Conservation (phyloP, 1,284 basidiomycete species). For the Singerocomus rubriflavus region DNA sequence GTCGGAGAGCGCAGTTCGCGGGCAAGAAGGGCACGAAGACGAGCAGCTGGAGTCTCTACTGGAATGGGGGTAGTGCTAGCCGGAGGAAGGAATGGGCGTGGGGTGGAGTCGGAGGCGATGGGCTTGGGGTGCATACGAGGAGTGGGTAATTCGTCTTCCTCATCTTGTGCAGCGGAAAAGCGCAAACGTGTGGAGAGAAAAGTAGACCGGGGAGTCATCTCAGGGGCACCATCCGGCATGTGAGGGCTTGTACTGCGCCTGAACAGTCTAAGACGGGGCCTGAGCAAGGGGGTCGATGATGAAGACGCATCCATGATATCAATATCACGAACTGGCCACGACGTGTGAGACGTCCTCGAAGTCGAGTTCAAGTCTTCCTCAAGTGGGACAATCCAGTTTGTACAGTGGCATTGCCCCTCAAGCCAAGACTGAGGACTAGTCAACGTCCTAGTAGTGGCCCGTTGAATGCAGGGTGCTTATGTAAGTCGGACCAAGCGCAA, state of each 20-base stretch:
- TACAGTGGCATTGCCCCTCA: too few species aligned
- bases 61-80: constrained; percentile 24
- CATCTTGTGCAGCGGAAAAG: constrained; percentile 34
- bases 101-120: constrained; percentile 19
- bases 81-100: constrained; percentile 8
- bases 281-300: constrained; percentile 16
- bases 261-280: constrained; percentile 46
- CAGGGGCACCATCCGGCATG: constrained; percentile 28
- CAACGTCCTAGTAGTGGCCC: too few species aligned
- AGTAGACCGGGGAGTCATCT: constrained; percentile 37
- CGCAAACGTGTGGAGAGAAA: constrained; percentile 34
- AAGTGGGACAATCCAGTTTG: neutral
- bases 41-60: constrained; percentile 46
- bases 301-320: constrained; percentile 24
- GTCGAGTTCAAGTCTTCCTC: neutral
- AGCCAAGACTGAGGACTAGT: too few species aligned
- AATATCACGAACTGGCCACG: constrained; percentile 1
- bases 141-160: constrained; percentile 49
- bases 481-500: too few species aligned
- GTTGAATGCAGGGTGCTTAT: too few species aligned
- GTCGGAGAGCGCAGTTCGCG: constrained; percentile 38
- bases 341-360: neutral
- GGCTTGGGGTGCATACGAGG: constrained; percentile 40
- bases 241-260: constrained; percentile 35
- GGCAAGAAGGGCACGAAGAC: constrained; percentile 56